phyloP scores from a whole-genome alignment of 2,329 filamentous ascomycete species.

The Penicillium sp. region DNA sequence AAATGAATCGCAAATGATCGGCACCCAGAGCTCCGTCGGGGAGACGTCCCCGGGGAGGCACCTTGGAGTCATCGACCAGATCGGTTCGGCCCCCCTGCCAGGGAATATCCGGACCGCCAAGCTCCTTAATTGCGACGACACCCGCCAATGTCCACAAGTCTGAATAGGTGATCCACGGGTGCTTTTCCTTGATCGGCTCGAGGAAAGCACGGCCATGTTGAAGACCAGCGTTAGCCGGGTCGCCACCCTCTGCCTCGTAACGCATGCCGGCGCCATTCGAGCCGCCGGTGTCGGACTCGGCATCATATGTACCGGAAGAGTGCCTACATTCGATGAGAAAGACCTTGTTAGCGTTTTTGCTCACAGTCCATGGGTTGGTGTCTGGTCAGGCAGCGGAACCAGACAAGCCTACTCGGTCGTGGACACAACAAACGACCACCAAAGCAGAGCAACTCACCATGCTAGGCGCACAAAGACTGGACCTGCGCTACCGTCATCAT shows the following conservation, averaged over 20 bases:
- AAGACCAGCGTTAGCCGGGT: conserved; percentile 60
- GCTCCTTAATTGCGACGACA: conserved; percentile 52
- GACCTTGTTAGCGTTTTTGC: conserved; percentile 5
- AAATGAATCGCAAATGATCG: conserved; percentile 52
- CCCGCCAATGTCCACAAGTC: conserved; percentile 61
- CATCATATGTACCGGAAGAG: conserved; percentile 58
- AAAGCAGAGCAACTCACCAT: conserved; percentile 42
- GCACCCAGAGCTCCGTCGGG: conserved; percentile 51
- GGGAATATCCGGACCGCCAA: conserved; percentile 53
- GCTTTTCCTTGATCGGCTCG: conserved; percentile 54
- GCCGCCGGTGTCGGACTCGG: conserved; percentile 55
- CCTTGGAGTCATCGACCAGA: conserved; percentile 54
- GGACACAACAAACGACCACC: conserved; percentile 4
- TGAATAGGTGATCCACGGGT: conserved; percentile 60
- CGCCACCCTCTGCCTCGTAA: conserved; percentile 58
- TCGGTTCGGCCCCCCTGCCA: conserved; percentile 58
- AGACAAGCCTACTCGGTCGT: neutral
- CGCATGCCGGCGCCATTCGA: conserved; percentile 62
- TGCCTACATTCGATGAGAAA: conserved; percentile 41
- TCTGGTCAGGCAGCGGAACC: neutral
- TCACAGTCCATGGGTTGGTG: neutral
- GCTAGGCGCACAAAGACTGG: conserved; percentile 59
- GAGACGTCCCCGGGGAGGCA: conserved; percentile 53
- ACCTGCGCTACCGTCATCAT: conserved; percentile 60
- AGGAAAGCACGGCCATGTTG: conserved; percentile 60